Evolutionary conservation across 352 stramenopile genomes (phyloP), one percentile per base, ranked within the genome.

Genomic region (Phytophthora syringae): DNA sequence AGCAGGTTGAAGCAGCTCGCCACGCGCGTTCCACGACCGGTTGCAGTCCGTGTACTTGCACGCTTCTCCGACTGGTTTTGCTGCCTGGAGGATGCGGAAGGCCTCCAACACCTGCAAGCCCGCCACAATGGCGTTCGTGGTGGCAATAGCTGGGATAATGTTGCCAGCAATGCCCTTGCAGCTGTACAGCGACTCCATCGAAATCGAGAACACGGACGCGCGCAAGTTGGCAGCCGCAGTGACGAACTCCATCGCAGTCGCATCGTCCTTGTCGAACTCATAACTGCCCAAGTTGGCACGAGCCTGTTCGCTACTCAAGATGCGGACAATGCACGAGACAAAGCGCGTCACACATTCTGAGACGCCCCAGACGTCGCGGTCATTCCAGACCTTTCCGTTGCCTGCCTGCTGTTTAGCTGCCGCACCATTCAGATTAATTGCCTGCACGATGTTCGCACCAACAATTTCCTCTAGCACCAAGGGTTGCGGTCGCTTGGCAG

Each of bases 81-180:
- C 68, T 10, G 65, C 77, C n/a, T 82, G 81, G 9, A 96, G 59
- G 60, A 96, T 88, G 60, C 90, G 89, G 71, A 94, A 93, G 13
- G 86, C 86, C 67, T 96, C 79, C 21, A 96, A 71, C 43, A 96
- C 88, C 51, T 96, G 88, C 20, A 99, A 81, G 5, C 97, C 98
- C 0, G 98, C 97, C 21, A 99, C 97, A 72, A 99, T 99, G 16
- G 98, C 98, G 77, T 99, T 99, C n/a, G 98, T 99, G 15, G 98
- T 99, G 11, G 98, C 98, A 74, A 99, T 99, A 16, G 98, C 98
- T 43, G 98, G 98, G 56, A 99, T 99, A 65, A 99, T 99, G 73
- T 99, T 99, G 20, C 98, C 98, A 5, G 98, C 98, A 64, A 99
- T 99, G 24, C 98, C 98, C 79, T 99, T 99, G 80, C 97, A 94